Conservation (phyloP, 495 filamentous ascomycete genomes). For the Penicillium lagena region DNA sequence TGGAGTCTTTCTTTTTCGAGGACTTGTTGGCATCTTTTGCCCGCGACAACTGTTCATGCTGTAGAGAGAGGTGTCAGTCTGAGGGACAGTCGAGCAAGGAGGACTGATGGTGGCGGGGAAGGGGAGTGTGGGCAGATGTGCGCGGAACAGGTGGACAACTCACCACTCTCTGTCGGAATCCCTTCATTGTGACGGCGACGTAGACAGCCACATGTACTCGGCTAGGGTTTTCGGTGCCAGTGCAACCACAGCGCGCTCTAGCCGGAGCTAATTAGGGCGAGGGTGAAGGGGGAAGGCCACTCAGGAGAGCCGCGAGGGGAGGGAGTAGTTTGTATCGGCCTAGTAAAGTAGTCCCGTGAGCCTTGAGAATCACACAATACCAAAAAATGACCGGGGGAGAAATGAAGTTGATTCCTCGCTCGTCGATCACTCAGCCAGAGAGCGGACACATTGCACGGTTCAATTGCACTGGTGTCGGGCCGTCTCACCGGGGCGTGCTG, state of each 20-base stretch:
- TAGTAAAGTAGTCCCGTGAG: slow-evolving; percentile 26
- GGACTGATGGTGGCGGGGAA: slow-evolving; percentile 8
- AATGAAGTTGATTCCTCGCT: background rate
- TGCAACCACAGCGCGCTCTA: slow-evolving; percentile 37
- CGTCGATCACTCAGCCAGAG: too few species aligned
- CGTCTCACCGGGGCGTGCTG: slow-evolving; percentile 10
- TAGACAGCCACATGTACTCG: slow-evolving; percentile 37
- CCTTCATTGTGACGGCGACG: slow-evolving; percentile 70
- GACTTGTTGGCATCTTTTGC: slow-evolving; percentile 88
- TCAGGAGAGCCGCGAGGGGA: slow-evolving; percentile 20
- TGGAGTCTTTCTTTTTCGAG: slow-evolving; percentile 86
- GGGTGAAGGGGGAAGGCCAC: slow-evolving; percentile 11
- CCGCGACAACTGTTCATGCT: slow-evolving; percentile 89
- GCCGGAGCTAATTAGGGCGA: slow-evolving; percentile 23
- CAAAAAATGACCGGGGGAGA: slow-evolving; percentile 2
- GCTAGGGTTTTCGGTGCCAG: slow-evolving; percentile 24
- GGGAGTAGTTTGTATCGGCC: slow-evolving; percentile 28
- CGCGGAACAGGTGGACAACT: slow-evolving; percentile 34
- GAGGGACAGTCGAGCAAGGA: slow-evolving; percentile 4
- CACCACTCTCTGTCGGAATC: slow-evolving; percentile 96
- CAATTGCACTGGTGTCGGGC: slow-evolving; percentile 10
- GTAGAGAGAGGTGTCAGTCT: slow-evolving; percentile 24
- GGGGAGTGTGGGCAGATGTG: slow-evolving; percentile 8
- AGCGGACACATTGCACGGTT: background rate
- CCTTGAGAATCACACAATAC: slow-evolving; percentile 12